phyloP scores from a whole-genome alignment of 768 basidiomycete genomes.

The Agrocybe pediades region DNA sequence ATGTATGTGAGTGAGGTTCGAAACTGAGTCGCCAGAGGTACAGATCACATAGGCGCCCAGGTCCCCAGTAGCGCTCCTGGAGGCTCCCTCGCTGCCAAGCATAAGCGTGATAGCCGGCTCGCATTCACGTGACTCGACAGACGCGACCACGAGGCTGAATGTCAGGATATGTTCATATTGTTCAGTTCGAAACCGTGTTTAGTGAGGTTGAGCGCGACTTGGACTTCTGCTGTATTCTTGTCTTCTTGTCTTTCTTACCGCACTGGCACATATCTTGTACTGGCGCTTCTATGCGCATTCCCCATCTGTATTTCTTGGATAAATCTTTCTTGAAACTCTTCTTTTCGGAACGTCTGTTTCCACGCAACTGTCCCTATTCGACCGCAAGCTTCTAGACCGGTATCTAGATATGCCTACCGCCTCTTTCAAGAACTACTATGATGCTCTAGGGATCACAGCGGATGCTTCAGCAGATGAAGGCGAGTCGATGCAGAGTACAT shows the following conservation, averaged over 20 bases:
- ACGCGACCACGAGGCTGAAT: background rate
- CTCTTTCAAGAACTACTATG: conserved; percentile 31
- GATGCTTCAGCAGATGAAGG: conserved; percentile 55
- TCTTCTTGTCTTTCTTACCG: background rate
- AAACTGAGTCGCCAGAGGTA: no score
- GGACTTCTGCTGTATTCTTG: background rate
- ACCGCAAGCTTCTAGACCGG: background rate
- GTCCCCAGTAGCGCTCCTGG: no score
- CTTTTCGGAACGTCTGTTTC: background rate
- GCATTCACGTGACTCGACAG: background rate
- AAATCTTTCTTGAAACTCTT: background rate
- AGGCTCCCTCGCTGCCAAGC: conserved; percentile 13
- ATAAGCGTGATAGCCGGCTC: conserved; percentile 4
- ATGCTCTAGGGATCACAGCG: conserved; percentile 46
- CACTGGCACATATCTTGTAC: background rate
- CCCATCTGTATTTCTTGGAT: background rate
- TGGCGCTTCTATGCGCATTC: background rate
- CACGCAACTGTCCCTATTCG: background rate
- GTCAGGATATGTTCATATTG: conserved; percentile 5
- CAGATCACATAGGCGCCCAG: no score
- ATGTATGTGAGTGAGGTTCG: no score
- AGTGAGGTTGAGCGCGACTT: background rate
- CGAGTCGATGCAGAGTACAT: conserved; percentile 24
- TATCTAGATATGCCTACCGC: conserved; percentile 3
- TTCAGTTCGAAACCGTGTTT: no score